phyloP scores from a whole-genome alignment of 2,329 filamentous ascomycete genomes.

The Zymoseptoria ardabiliae region DNA sequence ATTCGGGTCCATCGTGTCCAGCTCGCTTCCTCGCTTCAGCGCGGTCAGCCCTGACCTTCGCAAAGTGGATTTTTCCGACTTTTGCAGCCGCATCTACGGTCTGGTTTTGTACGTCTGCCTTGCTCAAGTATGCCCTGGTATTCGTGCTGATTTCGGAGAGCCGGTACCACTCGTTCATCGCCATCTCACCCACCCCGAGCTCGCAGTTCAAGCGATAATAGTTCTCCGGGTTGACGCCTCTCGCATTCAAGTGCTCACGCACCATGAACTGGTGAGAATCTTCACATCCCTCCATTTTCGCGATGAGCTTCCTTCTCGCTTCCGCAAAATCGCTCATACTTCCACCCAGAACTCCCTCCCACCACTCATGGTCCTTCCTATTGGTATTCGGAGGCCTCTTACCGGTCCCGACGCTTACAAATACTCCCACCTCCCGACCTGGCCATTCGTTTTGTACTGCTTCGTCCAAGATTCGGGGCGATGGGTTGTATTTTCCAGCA shows the following conservation, averaged over 20 bases:
- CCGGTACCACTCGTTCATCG: conserved; percentile 96
- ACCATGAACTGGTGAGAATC: conserved; percentile 81
- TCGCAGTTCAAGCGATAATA: conserved; percentile 98
- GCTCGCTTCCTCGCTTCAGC: conserved; percentile 33
- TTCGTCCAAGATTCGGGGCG: conserved; percentile 79
- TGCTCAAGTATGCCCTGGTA: conserved; percentile 74
- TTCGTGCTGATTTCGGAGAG: conserved; percentile 92
- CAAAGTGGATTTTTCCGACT: conserved; percentile 73
- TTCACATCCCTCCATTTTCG: conserved; percentile 94
- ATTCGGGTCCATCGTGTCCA: conserved; percentile 14
- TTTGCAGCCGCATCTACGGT: conserved; percentile 70
- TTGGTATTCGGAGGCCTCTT: conserved; percentile 69
- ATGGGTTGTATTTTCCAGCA: conserved; percentile 82
- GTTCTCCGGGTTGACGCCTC: conserved; percentile 71
- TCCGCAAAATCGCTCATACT: conserved; percentile 83
- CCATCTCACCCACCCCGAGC: conserved; percentile 90
- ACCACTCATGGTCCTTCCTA: conserved; percentile 68
- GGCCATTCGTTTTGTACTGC: conserved; percentile 92
- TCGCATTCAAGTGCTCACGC: conserved; percentile 65
- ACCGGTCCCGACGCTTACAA: conserved; percentile 90
- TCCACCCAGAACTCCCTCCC: conserved; percentile 71
- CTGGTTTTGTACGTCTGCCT: conserved; percentile 66
- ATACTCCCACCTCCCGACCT: conserved; percentile 82
- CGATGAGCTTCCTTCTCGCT: conserved; percentile 71
- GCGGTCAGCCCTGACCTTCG: conserved; percentile 60